Base-by-base conservation (phyloP, 2,329 filamentous ascomycete species). In the Pyrenochaeta sp. region DNA sequence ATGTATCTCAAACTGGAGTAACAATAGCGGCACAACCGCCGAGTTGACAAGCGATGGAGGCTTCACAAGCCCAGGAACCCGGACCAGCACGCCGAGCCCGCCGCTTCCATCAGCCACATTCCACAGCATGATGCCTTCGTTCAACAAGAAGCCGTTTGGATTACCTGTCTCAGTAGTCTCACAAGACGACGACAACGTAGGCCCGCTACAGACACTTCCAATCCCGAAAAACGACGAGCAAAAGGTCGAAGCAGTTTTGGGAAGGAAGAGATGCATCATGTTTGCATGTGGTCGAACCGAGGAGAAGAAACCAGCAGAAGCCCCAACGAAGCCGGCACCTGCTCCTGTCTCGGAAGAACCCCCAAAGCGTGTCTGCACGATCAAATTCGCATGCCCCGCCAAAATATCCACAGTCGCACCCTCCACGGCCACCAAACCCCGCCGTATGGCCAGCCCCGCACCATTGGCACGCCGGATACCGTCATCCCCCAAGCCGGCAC, bases 41-140 rank as follows among this genome's bases (percentile, higher is more conserved):
- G 94, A 97, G 61, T 82, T 98, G 51, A 97, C 92, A n/a, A 97
- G 93, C 76, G 95, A 97, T 69, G 95, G 91, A 52, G 93, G 91
- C 54, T 79, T 96, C 54, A 96, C 93, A 15, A 97, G 92, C 68
- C 92, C 94, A 36, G 90, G 77, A 27, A 77, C 91, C n/a, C 84
- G 92, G 50, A 91, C 91, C 31, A 92, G 87, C 73, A 94, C 92
- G 0, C 92, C 93, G 0, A 98, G 94, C 70, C 94, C 95, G 15
- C 92, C 92, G n/a, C 81, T 89, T 2, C 87, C 87, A 4, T 82
- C 87, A 15, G 80, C 85, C 46, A 77, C 79, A 10, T 72, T 77
- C 45, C 73, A 69, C 46, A 71, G 56, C 39, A 69, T 76, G 49
- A 57, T 77, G 9, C 73, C 64, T 5, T 61, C 75, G 21, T 72